A percentile compares a stretch with the other conserved stretches of the same genome.
phyloP scores from a whole-genome alignment of 2,329 filamentous ascomycete species.

The Alternaria metachromatica region DNA sequence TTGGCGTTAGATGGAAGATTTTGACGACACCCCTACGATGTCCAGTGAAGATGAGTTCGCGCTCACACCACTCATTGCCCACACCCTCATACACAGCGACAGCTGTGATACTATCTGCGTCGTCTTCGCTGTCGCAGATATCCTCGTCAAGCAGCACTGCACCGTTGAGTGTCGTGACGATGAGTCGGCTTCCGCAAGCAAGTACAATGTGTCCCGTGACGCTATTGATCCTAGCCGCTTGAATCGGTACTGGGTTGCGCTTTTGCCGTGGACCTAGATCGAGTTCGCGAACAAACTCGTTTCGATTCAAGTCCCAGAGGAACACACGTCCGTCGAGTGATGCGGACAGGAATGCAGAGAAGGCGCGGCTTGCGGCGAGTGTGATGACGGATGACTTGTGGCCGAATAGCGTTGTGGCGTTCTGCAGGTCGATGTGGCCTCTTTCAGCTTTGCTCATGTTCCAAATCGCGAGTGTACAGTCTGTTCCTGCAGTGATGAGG shows the following conservation, averaged over 20 bases:
- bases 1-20: slow-evolving; percentile 64
- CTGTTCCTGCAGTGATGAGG: slow-evolving; percentile 87
- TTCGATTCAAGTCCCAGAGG: slow-evolving; percentile 92
- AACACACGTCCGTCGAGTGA: slow-evolving; percentile 82
- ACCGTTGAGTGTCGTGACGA: slow-evolving; percentile 88
- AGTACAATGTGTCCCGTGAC: slow-evolving; percentile 89
- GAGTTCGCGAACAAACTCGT: slow-evolving; percentile 82
- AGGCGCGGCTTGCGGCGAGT: slow-evolving; percentile 84
- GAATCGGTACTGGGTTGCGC: slow-evolving; percentile 45
- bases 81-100: slow-evolving; percentile 93
- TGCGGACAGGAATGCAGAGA: slow-evolving; percentile 85
- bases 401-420: slow-evolving; percentile 83
- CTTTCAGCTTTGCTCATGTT: slow-evolving; percentile 70
- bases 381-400: slow-evolving; percentile 84
- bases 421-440: slow-evolving; percentile 74
- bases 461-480: slow-evolving; percentile 90
- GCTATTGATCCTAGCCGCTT: slow-evolving; percentile 88
- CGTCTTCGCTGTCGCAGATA: slow-evolving; percentile 70
- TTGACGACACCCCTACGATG: slow-evolving; percentile 86
- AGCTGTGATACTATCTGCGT: slow-evolving; percentile 72
- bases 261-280: slow-evolving; percentile 50
- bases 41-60: slow-evolving; percentile 85
- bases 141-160: slow-evolving; percentile 81
- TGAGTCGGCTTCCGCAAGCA: slow-evolving; percentile 75
- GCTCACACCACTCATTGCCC: slow-evolving; percentile 90